Conservation (phyloP, 805 yeast species). For the Saturnispora zaruensis region DNA sequence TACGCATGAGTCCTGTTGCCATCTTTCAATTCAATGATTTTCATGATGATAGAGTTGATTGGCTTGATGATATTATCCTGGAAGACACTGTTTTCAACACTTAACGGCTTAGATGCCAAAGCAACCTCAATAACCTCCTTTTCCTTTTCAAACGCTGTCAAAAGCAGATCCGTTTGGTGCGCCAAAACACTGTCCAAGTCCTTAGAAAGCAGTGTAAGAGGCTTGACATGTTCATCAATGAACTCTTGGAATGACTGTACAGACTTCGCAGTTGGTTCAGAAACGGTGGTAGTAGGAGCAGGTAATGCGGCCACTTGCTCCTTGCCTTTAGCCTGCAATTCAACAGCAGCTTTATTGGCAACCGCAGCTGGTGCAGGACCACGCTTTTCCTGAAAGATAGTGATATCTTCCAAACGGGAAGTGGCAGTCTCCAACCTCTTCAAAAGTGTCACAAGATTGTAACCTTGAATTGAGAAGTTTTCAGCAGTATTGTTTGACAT, state of each 20-base stretch:
- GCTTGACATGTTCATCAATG: conserved; percentile 43
- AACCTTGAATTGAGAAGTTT: conserved; percentile 61
- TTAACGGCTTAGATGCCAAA: conserved; percentile 57
- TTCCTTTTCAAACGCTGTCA: conserved; percentile 51
- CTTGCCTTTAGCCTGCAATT: conserved; percentile 2
- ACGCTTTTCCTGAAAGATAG: conserved; percentile 63
- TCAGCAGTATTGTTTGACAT: conserved; percentile 7
- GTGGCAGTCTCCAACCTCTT: conserved; percentile 88
- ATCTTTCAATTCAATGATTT: conserved; percentile 62
- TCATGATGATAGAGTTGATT: conserved; percentile 49
- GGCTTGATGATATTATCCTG: conserved; percentile 51
- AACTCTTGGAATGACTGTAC: conserved; percentile 48
- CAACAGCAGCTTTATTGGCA: conserved; percentile 6
- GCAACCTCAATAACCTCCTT: conserved; percentile 52
- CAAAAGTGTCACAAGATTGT: conserved; percentile 72
- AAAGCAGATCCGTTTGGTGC: conserved; percentile 42
- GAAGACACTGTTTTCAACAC: conserved; percentile 43
- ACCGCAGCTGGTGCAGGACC: conserved; percentile 22
- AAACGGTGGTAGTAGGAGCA: conserved; percentile 16
- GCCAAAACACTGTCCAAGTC: conserved; percentile 50
- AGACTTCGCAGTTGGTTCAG: conserved; percentile 32
- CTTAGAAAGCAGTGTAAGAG: conserved; percentile 47
- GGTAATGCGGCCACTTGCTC: conserved; percentile 10
- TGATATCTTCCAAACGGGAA: conserved; percentile 82
- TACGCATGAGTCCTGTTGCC: conserved; percentile 57